phyloP scores from a whole-genome alignment of 208 protist genomes.

The Angomonas ambiguus region DNA sequence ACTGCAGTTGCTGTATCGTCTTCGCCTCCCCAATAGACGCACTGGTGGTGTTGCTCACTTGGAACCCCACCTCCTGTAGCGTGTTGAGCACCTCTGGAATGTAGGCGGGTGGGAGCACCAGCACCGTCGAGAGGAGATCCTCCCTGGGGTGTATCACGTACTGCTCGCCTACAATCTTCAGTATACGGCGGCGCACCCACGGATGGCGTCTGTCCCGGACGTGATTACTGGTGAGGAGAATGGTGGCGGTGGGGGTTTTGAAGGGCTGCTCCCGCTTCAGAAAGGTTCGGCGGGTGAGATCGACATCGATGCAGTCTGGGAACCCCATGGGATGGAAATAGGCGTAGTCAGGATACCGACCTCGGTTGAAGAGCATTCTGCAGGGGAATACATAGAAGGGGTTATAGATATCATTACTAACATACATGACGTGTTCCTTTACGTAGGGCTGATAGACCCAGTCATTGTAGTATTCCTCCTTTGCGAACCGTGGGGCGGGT shows the following conservation, averaged over 20 bases:
- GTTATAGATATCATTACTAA: conserved; percentile 85
- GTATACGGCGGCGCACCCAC: conserved; percentile 50
- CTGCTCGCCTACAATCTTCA: conserved; percentile 68
- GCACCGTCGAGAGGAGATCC: conserved; percentile 69
- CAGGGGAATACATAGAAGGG: conserved; percentile 76
- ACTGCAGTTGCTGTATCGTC: conserved; percentile 46
- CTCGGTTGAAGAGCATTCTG: conserved; percentile 46
- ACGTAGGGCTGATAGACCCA: conserved; percentile 89
- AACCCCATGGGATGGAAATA: conserved; percentile 86
- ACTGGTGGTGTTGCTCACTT: conserved; percentile 50
- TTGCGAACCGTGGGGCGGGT: conserved; percentile 58
- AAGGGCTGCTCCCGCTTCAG: conserved; percentile 75
- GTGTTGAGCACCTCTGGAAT: conserved; percentile 59
- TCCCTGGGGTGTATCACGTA: conserved; percentile 76
- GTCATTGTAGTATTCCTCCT: conserved; percentile 67
- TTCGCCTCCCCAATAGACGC: conserved; percentile 43
- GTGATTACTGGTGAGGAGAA: conserved; percentile 56
- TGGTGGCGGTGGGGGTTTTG: conserved; percentile 55
- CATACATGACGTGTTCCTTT: conserved; percentile 80
- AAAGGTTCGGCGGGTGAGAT: conserved; percentile 68
- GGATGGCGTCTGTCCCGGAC: conserved; percentile 62
- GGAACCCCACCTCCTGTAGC: conserved; percentile 68
- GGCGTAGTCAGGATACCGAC: conserved; percentile 59
- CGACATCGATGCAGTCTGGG: conserved; percentile 75
- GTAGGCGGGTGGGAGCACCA: conserved; percentile 69